Evolutionary conservation across 345 rosid species (phyloP).

Genomic region (Bruguiera sexangula): DNA sequence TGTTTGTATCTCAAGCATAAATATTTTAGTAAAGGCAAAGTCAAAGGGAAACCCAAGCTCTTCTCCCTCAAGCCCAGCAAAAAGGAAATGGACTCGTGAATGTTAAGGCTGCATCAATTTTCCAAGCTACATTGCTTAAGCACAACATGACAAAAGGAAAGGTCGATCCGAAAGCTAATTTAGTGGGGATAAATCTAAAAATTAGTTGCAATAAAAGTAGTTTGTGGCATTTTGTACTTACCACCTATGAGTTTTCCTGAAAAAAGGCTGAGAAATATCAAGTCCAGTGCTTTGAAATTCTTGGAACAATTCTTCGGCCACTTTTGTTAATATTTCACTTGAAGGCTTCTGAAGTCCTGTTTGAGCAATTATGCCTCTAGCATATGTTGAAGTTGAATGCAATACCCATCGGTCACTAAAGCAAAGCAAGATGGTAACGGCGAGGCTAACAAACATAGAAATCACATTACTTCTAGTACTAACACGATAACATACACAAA

Average conservation of each 20-base stretch:
- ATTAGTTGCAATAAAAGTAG: background rate
- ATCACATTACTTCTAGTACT: background rate
- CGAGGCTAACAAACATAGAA: background rate
- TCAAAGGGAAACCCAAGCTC: too few relatives aligned
- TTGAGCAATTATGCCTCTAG: constrained; percentile 48
- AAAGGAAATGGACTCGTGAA: too few relatives aligned
- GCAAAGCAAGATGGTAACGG: background rate
- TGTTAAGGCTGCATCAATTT: too few relatives aligned
- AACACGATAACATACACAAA: background rate
- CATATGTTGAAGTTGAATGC: constrained; percentile 67
- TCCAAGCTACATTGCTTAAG: too few relatives aligned
- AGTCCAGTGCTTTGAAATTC: constrained; percentile 62
- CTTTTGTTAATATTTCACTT: constrained; percentile 42
- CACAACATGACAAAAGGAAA: too few relatives aligned
- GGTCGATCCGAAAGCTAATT: too few relatives aligned
- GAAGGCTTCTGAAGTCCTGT: constrained; percentile 69
- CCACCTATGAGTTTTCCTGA: constrained; percentile 88
- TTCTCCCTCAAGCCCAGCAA: too few relatives aligned
- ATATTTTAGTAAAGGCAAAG: too few relatives aligned
- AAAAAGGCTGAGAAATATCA: constrained; percentile 53
- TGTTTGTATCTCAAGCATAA: too few relatives aligned
- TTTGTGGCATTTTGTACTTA: constrained; percentile 22
- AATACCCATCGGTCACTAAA: constrained; percentile 78
- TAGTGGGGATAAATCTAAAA: too few relatives aligned
- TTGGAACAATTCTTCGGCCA: constrained; percentile 60